These are phyloP conservation scores for Hemisphaericaspora lyxosophila DNA, from an alignment of 1,139 yeast genomes.

Conservation along the genomic window DNA sequence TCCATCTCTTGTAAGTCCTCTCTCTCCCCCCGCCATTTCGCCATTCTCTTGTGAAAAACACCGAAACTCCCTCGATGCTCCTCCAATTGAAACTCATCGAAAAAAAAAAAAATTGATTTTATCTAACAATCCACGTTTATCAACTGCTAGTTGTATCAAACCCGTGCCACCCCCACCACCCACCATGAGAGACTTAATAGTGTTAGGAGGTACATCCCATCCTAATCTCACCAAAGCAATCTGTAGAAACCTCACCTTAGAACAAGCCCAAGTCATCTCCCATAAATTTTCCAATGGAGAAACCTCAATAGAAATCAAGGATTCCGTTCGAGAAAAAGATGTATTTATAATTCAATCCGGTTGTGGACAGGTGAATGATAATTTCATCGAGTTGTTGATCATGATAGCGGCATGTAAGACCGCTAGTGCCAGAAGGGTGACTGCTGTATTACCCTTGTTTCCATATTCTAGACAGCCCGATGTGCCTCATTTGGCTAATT, in stretches of 20 bases:
- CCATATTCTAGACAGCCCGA: conserved; percentile 98
- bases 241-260: conserved; percentile 62
- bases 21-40: too few species aligned
- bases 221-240: conserved; percentile 62
- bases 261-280: conserved; percentile 56
- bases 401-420: conserved; percentile 93
- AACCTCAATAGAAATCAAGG: conserved; percentile 78
- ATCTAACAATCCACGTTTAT: too few species aligned
- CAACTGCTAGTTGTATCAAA: too few species aligned
- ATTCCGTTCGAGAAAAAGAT: conserved; percentile 90
- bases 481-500: conserved; percentile 81
- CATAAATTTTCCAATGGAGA: conserved; percentile 80
- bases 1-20: too few species aligned
- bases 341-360: conserved; percentile 82
- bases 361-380: conserved; percentile 90
- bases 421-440: conserved; percentile 89
- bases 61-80: too few species aligned
- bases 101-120: too few species aligned
- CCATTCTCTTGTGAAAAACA: too few species aligned
- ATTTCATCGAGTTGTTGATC: conserved; percentile 81
- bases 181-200: conserved; percentile 72
- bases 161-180: conserved; percentile 5
- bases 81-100: conserved; percentile 2
- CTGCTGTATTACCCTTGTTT: conserved; percentile 92
- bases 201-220: conserved; percentile 76